A percentile compares a stretch with the other conserved stretches of the same genome.
Evolutionary conservation across 1,284 basidiomycete genomes (phyloP).

Genomic region (Apiotrichum sp.): DNA sequence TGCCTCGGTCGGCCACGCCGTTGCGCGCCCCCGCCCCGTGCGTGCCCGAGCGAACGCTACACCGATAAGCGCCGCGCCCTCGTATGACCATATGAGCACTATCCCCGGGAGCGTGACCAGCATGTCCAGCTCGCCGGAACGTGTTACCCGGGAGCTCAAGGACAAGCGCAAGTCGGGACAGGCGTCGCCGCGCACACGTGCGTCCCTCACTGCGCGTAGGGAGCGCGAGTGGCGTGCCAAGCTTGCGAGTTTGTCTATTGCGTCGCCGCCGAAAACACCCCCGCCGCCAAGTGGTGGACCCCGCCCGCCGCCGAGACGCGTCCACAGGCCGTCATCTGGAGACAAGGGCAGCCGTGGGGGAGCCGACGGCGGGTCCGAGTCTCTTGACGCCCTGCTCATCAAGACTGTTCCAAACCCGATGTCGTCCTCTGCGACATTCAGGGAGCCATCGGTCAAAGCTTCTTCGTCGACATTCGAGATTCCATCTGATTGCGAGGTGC

Average conservation of each 20-base stretch:
- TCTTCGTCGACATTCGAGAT: background rate
- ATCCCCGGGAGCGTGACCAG: background rate
- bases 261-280: background rate
- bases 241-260: slow-evolving; percentile 22
- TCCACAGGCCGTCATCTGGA: slow-evolving; percentile 1
- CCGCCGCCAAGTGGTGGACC: background rate
- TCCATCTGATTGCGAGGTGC: too few species aligned
- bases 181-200: background rate
- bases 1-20: background rate
- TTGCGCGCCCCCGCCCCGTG: background rate
- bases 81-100: background rate
- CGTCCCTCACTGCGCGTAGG: slow-evolving; percentile 11
- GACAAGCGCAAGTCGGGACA: background rate
- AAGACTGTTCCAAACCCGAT: background rate
- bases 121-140: background rate
- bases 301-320: slow-evolving; percentile 4
- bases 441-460: background rate
- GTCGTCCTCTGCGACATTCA: slow-evolving; percentile 2
- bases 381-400: background rate
- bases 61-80: background rate
- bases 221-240: slow-evolving; percentile 36
- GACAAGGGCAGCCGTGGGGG: background rate
- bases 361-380: too few species aligned
- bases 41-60: background rate
- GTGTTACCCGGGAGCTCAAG: background rate